These are phyloP conservation scores for Fusarium equiseti DNA, from an alignment of 2,329 filamentous ascomycete species.

Conservation along the genomic window DNA sequence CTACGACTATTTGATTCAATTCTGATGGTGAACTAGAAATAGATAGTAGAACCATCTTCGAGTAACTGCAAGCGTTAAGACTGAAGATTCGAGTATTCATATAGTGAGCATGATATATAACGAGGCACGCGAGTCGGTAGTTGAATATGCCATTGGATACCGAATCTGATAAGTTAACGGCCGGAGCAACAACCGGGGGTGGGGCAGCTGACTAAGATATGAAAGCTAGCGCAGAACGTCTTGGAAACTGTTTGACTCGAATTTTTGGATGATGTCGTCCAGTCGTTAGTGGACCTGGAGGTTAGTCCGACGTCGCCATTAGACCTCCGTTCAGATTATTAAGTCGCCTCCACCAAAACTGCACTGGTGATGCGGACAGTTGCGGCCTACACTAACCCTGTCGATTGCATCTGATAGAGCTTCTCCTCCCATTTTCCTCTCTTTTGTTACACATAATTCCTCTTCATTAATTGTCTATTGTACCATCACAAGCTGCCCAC, in stretches of 20 bases:
- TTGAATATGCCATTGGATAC: constrained; percentile 22
- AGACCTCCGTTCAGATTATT: constrained; percentile 42
- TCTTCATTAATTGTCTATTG: constrained; percentile 34
- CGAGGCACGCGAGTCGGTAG: constrained; percentile 35
- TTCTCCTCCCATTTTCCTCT: constrained; percentile 10
- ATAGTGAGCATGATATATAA: neutral
- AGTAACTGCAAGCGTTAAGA: neutral
- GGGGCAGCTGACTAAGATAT: constrained; percentile 33
- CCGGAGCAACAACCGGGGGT: constrained; percentile 24
- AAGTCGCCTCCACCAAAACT: constrained; percentile 48
- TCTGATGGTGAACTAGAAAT: neutral
- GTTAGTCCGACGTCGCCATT: constrained; percentile 47
- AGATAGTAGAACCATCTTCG: neutral
- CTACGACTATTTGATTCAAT: neutral
- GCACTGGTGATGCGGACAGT: constrained; percentile 50
- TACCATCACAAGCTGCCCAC: constrained; percentile 33
- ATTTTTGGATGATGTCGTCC: constrained; percentile 50
- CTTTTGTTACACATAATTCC: constrained; percentile 13
- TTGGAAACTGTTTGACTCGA: constrained; percentile 45
- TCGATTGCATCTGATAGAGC: constrained; percentile 25
- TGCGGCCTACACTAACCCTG: constrained; percentile 40
- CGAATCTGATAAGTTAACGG: constrained; percentile 37
- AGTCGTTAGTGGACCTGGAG: constrained; percentile 3
- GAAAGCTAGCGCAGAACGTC: constrained; percentile 15
- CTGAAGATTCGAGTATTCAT: neutral